These are phyloP conservation scores for Paramecium caudatum DNA, from an alignment of 73 alveolate genomes.

Conservation along the genomic window DNA sequence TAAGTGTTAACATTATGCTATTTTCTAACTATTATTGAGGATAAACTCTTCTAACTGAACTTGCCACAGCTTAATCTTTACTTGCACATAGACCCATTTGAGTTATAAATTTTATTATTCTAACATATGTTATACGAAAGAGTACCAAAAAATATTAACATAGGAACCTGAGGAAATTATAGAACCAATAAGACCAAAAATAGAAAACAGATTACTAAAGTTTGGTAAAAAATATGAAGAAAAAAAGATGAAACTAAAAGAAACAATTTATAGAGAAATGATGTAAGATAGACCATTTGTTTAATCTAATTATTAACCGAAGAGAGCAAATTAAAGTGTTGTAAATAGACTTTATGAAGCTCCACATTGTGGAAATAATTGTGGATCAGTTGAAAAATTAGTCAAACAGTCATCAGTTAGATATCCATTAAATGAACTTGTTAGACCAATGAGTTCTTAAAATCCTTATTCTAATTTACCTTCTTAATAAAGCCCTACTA, in stretches of 20 bases:
- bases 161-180: slow-evolving; percentile 25
- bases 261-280: slow-evolving; percentile 18
- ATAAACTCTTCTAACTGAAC: slow-evolving; percentile 53
- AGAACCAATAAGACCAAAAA: not conserved
- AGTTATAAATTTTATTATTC: not conserved
- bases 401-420: slow-evolving; percentile 30
- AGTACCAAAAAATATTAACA: not conserved
- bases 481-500: not conserved
- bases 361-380: slow-evolving; percentile 11
- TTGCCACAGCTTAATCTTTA: not conserved
- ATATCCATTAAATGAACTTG: slow-evolving; percentile 19
- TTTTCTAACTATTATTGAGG: not conserved
- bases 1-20: slow-evolving; percentile 6
- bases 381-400: slow-evolving; percentile 34
- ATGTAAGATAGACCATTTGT: slow-evolving; percentile 16
- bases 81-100: slow-evolving; percentile 43
- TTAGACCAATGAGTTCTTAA: slow-evolving; percentile 39
- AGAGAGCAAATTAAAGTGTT: slow-evolving; percentile 17
- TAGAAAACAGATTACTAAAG: slow-evolving; percentile 7
- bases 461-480: not conserved
- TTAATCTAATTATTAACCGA: not conserved
- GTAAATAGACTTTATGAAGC: slow-evolving; percentile 52
- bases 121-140: slow-evolving; percentile 15
- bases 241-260: not conserved
- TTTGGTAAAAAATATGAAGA: slow-evolving; percentile 40